Conservation (phyloP, 2,329 filamentous ascomycete species). For the Ceratocystis cubensis region DNA sequence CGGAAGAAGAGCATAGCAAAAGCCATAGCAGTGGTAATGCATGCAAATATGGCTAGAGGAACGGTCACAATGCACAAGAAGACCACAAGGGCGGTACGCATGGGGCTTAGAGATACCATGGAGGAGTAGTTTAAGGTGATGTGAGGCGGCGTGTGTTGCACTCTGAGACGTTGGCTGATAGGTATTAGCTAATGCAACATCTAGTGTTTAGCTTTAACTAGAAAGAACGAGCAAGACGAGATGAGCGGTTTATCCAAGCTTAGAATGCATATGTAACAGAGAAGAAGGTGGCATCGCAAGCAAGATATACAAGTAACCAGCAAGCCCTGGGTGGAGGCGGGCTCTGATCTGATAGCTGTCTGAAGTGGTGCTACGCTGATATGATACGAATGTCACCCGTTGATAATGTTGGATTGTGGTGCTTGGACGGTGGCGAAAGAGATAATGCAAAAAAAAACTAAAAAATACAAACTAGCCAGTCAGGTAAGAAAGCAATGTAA, state of each 20-base stretch:
- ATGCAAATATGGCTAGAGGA: slow-evolving; percentile 50
- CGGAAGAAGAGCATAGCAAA: slow-evolving; percentile 49
- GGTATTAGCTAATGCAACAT: not conserved
- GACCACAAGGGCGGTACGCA: slow-evolving; percentile 47
- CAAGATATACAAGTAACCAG: not conserved
- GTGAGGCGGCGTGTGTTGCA: not conserved
- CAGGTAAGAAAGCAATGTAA: not conserved
- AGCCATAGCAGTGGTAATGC: slow-evolving; percentile 49
- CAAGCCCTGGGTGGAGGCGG: not conserved
- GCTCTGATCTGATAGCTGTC: not conserved
- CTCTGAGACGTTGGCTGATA: not conserved
- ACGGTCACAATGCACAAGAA: slow-evolving; percentile 50
- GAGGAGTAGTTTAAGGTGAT: no score
- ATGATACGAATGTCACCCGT: not conserved
- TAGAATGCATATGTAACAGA: not conserved
- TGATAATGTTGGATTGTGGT: not conserved
- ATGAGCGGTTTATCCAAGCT: not conserved
- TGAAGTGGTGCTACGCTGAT: not conserved
- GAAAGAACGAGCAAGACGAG: not conserved
- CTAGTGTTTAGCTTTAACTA: not conserved
- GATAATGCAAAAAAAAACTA: no score
- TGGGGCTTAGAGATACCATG: slow-evolving; percentile 36
- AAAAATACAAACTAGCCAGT: not conserved
- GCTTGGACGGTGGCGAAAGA: not conserved
- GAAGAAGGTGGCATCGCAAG: not conserved